Evolutionary conservation across 768 basidiomycete genomes (phyloP).

Genomic region (Boletus reticuloceps): DNA sequence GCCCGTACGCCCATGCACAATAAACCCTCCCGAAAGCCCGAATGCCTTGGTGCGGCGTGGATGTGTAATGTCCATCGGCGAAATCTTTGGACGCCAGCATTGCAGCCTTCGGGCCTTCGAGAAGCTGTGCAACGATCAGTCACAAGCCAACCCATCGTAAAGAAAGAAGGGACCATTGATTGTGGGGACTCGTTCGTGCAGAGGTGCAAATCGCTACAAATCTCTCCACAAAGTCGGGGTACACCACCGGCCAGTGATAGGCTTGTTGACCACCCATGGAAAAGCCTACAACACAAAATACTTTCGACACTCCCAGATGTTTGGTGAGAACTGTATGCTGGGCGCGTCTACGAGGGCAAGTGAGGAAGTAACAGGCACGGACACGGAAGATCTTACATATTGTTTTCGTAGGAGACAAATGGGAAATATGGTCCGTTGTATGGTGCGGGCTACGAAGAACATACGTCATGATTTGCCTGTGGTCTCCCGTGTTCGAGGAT

Average conservation of each 20-base stretch:
- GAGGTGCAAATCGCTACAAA: slow-evolving; percentile 48
- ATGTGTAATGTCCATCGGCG: slow-evolving; percentile 50
- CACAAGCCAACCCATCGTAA: background rate
- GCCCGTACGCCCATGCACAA: slow-evolving; percentile 59
- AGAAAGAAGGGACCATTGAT: slow-evolving; percentile 41
- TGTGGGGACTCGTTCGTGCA: slow-evolving; percentile 54
- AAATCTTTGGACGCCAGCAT: slow-evolving; percentile 55
- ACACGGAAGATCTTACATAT: slow-evolving; percentile 38
- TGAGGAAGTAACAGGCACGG: background rate
- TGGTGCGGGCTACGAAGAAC: slow-evolving; percentile 41
- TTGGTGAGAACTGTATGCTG: slow-evolving; percentile 51
- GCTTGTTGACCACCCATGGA: slow-evolving; percentile 63
- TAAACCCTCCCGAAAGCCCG: slow-evolving; percentile 59
- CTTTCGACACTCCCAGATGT: slow-evolving; percentile 11
- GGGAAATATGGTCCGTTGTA: slow-evolving; percentile 49
- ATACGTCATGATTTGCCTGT: background rate
- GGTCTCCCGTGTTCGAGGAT: too few species aligned
- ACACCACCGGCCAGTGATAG: slow-evolving; percentile 58
- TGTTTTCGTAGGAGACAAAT: slow-evolving; percentile 53
- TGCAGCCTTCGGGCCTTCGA: slow-evolving; percentile 59
- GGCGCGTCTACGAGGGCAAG: slow-evolving; percentile 39
- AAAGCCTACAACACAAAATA: slow-evolving; percentile 41
- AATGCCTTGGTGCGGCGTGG: slow-evolving; percentile 46
- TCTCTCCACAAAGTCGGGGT: slow-evolving; percentile 54
- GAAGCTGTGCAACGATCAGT: slow-evolving; percentile 39